Conservation (phyloP, 441 rosid species). For the Brassica hybrid region DNA sequence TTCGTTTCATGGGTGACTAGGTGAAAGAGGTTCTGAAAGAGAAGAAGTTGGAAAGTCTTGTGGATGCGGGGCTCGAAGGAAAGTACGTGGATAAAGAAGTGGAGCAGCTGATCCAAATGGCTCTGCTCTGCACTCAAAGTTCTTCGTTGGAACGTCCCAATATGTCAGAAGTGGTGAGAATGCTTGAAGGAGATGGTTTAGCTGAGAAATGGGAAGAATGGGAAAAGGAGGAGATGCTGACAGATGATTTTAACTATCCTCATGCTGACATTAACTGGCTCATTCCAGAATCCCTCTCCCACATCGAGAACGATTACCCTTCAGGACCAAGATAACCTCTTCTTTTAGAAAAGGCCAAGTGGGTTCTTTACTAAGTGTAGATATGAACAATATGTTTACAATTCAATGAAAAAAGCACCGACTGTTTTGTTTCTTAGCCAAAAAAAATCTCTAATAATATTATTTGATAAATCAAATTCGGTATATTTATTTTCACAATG, state of each 20-base stretch:
- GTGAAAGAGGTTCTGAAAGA: slow-evolving; percentile 71
- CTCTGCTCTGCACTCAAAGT: slow-evolving; percentile 71
- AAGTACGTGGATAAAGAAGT: slow-evolving; percentile 59
- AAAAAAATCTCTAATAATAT: too few relatives aligned
- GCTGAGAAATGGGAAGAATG: slow-evolving; percentile 78
- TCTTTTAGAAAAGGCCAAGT: too few relatives aligned
- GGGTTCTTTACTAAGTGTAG: too few relatives aligned
- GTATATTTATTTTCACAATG: too few relatives aligned
- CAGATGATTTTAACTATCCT: slow-evolving; percentile 48
- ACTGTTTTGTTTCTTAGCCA: too few relatives aligned
- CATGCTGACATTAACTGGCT: slow-evolving; percentile 49
- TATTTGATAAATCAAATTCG: too few relatives aligned
- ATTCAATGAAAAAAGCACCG: too few relatives aligned
- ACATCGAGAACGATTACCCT: slow-evolving; percentile 56
- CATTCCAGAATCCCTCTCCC: slow-evolving; percentile 54
- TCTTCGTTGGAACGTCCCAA: slow-evolving; percentile 71
- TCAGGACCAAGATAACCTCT: slow-evolving; percentile 71
- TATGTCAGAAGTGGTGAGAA: slow-evolving; percentile 76
- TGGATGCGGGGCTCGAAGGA: slow-evolving; percentile 60
- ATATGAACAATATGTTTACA: too few relatives aligned
- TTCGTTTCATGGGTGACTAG: slow-evolving; percentile 40
- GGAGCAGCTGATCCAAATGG: slow-evolving; percentile 72
- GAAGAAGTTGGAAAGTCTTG: slow-evolving; percentile 60
- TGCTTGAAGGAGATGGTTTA: slow-evolving; percentile 82
- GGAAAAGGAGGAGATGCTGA: slow-evolving; percentile 62